phyloP scores from a whole-genome alignment of 306 rosid species.

The Herpetospermum pedunculosum region DNA sequence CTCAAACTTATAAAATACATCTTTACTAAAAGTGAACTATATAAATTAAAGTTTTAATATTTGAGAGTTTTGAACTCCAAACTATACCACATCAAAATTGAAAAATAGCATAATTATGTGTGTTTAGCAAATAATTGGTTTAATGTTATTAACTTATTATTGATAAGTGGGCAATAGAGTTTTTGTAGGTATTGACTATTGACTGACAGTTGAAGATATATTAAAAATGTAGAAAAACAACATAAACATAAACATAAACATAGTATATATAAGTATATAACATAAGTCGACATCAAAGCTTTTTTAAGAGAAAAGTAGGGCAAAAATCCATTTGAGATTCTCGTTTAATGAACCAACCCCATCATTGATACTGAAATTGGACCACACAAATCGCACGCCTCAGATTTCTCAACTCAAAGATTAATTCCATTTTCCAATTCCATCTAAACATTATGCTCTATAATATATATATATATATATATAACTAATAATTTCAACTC shows the following conservation, averaged over 20 bases:
- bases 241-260: background rate
- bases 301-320: background rate
- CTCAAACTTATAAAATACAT: no score
- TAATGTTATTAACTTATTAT: no score
- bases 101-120: no score
- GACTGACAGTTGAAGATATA: no score
- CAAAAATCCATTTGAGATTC: constrained; percentile 23
- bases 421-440: background rate
- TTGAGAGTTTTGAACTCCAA: no score
- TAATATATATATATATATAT: no score
- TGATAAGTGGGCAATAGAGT: no score
- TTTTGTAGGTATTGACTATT: no score
- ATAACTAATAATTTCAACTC: background rate
- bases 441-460: background rate
- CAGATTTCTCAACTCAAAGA: constrained; percentile 5
- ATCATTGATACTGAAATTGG: constrained; percentile 51
- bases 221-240: background rate
- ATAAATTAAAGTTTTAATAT: no score
- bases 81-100: no score
- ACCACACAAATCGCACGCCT: constrained; percentile 43
- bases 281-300: background rate
- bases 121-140: no score
- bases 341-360: constrained; percentile 25
- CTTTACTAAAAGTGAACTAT: no score
- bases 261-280: background rate